Percentiles rank a stretch among this genome's conserved stretches.
Evolutionary conservation across 495 filamentous ascomycete species (phyloP).

Genomic region (Trichoderma reesei): DNA sequence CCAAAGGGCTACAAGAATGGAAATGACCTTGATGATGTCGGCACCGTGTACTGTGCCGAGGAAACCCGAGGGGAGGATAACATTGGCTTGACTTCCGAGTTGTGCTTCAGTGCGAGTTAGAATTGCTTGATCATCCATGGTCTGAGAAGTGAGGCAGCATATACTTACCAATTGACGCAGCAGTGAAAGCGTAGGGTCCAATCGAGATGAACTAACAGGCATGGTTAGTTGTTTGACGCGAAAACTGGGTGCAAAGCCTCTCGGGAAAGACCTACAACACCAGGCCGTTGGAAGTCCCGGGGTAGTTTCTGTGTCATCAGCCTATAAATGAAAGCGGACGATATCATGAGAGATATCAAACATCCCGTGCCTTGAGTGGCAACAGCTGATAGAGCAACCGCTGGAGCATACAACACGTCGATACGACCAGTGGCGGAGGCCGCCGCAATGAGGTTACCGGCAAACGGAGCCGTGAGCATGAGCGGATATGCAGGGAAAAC

Average conservation of each 20-base stretch:
- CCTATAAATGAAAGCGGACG: conserved; percentile 75
- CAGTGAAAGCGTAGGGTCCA: conserved; percentile 71
- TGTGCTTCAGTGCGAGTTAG: conserved; percentile 21
- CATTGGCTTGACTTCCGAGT: conserved; percentile 29
- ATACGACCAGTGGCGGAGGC: conserved; percentile 23
- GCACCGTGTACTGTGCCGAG: conserved; percentile 27
- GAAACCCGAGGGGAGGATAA: conserved; percentile 32
- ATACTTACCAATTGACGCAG: conserved; percentile 45
- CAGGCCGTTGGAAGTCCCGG: conserved; percentile 62
- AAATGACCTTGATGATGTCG: conserved; percentile 30
- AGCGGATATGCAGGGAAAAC: conserved; percentile 86
- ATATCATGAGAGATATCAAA: conserved; percentile 76
- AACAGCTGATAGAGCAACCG: conserved; percentile 60
- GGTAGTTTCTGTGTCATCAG: conserved; percentile 90
- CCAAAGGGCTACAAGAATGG: conserved; percentile 54
- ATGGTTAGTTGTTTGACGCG: conserved; percentile 8
- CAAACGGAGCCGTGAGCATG: conserved; percentile 68
- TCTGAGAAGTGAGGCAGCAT: background rate
- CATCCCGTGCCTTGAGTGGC: conserved; percentile 78
- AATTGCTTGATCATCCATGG: background rate
- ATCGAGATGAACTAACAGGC: conserved; percentile 57
- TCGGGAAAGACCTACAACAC: conserved; percentile 40
- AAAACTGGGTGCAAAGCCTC: background rate
- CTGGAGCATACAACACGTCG: conserved; percentile 39
- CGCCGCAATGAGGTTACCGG: conserved; percentile 51